Conservation (phyloP, 192 early-diverging fungal species). For the Coemansia biformis region DNA sequence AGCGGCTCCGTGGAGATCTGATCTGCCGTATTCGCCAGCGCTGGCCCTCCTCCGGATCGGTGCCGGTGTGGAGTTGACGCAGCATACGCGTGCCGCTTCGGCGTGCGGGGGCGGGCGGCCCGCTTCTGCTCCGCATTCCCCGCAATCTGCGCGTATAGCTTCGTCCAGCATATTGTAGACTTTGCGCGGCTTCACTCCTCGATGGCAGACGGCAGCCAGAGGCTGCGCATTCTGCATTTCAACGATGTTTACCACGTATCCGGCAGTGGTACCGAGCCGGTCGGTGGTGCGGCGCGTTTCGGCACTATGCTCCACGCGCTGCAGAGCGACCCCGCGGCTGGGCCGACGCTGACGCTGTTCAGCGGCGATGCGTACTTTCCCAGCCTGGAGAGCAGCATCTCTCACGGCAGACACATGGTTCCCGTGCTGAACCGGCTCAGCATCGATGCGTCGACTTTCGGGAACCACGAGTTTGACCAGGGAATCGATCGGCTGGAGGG, state of each 20-base stretch:
- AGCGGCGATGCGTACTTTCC: slow-evolving; percentile 66
- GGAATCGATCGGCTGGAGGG: slow-evolving; percentile 53
- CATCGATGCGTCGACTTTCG: slow-evolving; percentile 56
- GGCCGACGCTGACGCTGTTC: slow-evolving; percentile 53
- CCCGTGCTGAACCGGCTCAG: slow-evolving; percentile 56
- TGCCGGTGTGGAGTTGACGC: too few relatives aligned
- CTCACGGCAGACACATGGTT: slow-evolving; percentile 60
- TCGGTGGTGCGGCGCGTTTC: slow-evolving; percentile 63
- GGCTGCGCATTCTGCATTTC: slow-evolving; percentile 57
- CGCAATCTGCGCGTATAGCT: too few relatives aligned
- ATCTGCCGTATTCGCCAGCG: too few relatives aligned
- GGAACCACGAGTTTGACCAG: slow-evolving; percentile 78
- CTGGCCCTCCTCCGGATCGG: too few relatives aligned
- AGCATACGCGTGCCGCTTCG: too few relatives aligned
- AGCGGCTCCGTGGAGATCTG: too few relatives aligned
- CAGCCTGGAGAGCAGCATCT: slow-evolving; percentile 61
- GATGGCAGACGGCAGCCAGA: too few relatives aligned
- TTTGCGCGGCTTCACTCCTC: too few relatives aligned
- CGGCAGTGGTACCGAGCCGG: slow-evolving; percentile 50
- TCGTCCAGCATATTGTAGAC: too few relatives aligned
- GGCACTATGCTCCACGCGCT: slow-evolving; percentile 44
- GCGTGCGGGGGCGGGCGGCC: too few relatives aligned
- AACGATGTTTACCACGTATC: slow-evolving; percentile 64
- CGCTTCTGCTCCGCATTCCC: too few relatives aligned
- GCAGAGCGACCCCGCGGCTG: slow-evolving; percentile 9